A percentile compares a stretch with the other conserved stretches of the same genome.
phyloP scores from a whole-genome alignment of 2,329 filamentous ascomycete species.

The Aspergillus alliaceus region DNA sequence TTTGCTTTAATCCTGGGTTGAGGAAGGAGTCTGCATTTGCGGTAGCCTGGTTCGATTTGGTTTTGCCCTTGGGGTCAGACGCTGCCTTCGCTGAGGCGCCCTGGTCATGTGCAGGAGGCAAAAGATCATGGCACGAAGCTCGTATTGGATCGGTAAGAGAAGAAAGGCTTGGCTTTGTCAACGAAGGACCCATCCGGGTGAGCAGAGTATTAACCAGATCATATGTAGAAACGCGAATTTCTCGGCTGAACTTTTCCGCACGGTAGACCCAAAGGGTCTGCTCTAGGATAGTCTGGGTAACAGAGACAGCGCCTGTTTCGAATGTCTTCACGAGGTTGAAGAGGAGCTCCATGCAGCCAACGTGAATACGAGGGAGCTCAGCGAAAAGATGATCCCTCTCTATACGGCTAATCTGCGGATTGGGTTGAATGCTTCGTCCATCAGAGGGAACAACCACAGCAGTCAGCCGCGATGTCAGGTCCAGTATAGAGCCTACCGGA shows the following conservation, averaged over 20 bases:
- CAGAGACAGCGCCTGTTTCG: conserved; percentile 56
- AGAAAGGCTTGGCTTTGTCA: conserved; percentile 66
- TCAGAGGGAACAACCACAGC: conserved; percentile 58
- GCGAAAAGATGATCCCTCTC: conserved; percentile 79
- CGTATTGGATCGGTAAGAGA: conserved; percentile 64
- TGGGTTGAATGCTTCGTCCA: conserved; percentile 58
- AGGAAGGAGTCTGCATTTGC: conserved; percentile 73
- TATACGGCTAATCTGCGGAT: conserved; percentile 72
- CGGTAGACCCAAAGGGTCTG: conserved; percentile 71
- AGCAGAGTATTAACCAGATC: conserved; percentile 59
- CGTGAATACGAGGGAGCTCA: conserved; percentile 71
- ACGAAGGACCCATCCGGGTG: conserved; percentile 60
- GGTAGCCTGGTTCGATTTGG: conserved; percentile 35
- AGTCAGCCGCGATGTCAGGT: conserved; percentile 69
- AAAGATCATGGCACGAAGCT: conserved; percentile 72
- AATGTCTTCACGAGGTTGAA: conserved; percentile 59
- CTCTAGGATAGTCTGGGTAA: conserved; percentile 67
- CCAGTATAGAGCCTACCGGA: conserved; percentile 66
- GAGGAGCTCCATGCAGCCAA: conserved; percentile 66
- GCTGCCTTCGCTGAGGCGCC: conserved; percentile 23
- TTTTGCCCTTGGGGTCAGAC: conserved; percentile 43
- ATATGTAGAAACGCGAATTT: conserved; percentile 64
- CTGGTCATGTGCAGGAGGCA: conserved; percentile 50
- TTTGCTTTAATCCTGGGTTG: conserved; percentile 41
- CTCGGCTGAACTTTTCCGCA: conserved; percentile 49